These are phyloP conservation scores for Stromatinia cepivora DNA, from an alignment of 2,329 filamentous ascomycete species.

Conservation along the genomic window DNA sequence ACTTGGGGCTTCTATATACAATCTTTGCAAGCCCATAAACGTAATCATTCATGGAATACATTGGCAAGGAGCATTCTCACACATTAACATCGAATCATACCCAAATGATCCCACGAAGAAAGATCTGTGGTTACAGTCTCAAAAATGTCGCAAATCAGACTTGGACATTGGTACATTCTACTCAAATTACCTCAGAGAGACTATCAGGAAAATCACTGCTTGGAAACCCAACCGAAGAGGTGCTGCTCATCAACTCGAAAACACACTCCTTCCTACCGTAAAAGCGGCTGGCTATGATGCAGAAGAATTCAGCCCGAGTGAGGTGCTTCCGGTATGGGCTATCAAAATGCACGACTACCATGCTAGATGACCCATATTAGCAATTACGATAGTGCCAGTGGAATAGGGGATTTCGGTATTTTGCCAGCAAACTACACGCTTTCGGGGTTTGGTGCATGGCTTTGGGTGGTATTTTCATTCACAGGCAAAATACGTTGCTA, in stretches of 20 bases:
- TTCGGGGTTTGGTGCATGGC: background rate
- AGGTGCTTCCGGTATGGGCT: conserved; percentile 30
- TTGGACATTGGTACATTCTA: background rate
- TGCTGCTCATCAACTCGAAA: conserved; percentile 8
- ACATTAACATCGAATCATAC: conserved; percentile 9
- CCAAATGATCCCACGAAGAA: background rate
- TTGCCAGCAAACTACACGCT: background rate
- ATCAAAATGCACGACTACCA: conserved; percentile 33
- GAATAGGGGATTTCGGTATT: background rate
- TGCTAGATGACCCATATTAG: conserved; percentile 4
- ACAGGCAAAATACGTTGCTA: background rate
- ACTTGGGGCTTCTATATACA: conserved; percentile 32
- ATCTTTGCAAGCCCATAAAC: conserved; percentile 21
- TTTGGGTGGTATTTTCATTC: background rate
- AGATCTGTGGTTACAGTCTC: background rate
- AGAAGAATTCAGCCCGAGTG: conserved; percentile 1
- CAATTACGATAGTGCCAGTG: background rate
- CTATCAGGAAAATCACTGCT: background rate
- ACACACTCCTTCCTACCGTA: background rate
- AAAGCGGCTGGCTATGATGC: background rate
- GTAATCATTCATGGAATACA: too few species aligned
- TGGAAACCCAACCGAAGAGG: conserved; percentile 3
- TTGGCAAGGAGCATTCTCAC: conserved; percentile 13
- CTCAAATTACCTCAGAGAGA: background rate
- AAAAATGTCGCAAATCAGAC: background rate